Evolutionary conservation across 768 basidiomycete genomes (phyloP).

Genomic region (Phlebiopsis gigantea): DNA sequence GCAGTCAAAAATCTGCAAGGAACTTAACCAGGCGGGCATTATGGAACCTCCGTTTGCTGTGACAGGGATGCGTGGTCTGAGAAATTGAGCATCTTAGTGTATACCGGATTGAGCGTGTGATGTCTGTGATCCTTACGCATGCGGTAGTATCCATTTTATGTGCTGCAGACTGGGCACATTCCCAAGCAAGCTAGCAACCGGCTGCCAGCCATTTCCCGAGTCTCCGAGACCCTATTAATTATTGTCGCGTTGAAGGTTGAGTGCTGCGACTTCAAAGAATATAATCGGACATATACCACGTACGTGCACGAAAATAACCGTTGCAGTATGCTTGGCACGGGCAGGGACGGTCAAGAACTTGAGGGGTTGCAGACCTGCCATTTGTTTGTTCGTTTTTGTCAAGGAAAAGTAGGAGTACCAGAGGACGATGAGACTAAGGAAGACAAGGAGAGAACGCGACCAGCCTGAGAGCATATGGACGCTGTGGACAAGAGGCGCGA

Average conservation of each 20-base stretch:
- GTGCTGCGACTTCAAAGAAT: too few relatives aligned
- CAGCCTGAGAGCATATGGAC: too few relatives aligned
- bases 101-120: neutral
- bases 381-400: too few relatives aligned
- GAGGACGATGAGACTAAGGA: neutral
- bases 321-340: constrained; percentile 67
- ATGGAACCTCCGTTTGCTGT: constrained; percentile 68
- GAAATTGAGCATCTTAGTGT: too few relatives aligned
- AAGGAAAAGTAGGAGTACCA: neutral
- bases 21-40: constrained; percentile 68
- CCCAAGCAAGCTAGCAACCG: constrained; percentile 66
- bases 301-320: constrained; percentile 88
- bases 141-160: constrained; percentile 87
- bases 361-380: constrained; percentile 28
- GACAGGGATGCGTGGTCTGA: constrained; percentile 55
- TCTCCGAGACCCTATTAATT: constrained; percentile 79
- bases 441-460: too few relatives aligned
- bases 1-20: neutral
- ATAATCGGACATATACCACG: constrained; percentile 26
- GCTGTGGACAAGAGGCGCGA: too few relatives aligned
- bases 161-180: constrained; percentile 51
- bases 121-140: constrained; percentile 48
- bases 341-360: constrained; percentile 52
- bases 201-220: constrained; percentile 69
- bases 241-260: neutral